A percentile compares a stretch with the other conserved stretches of the same genome.
Evolutionary conservation across 2,329 filamentous ascomycete genomes (phyloP).

Genomic region (Dothistroma pini): DNA sequence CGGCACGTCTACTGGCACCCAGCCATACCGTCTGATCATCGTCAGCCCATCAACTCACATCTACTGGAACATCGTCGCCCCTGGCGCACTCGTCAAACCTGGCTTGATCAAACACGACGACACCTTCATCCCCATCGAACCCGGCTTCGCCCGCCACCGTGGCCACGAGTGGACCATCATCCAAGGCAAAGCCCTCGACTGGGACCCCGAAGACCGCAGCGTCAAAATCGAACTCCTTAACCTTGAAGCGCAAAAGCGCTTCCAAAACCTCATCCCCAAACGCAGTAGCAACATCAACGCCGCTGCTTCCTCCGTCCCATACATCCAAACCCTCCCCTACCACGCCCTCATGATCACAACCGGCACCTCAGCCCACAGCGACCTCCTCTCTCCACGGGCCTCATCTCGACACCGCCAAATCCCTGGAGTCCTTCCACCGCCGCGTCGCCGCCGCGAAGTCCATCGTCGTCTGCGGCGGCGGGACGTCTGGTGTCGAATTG

Average conservation of each 20-base stretch:
- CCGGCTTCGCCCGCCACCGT: slow-evolving; percentile 35
- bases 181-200: slow-evolving; percentile 32
- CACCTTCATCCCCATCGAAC: slow-evolving; percentile 36
- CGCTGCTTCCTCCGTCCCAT: neutral
- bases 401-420: slow-evolving; percentile 35
- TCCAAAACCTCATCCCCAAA: slow-evolving; percentile 8
- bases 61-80: slow-evolving; percentile 39
- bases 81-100: slow-evolving; percentile 37
- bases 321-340: slow-evolving; percentile 30
- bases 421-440: slow-evolving; percentile 32
- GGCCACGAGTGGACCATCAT: slow-evolving; percentile 32
- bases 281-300: slow-evolving; percentile 7
- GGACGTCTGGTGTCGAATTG: slow-evolving; percentile 37
- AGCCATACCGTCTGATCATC: slow-evolving; percentile 36
- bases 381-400: slow-evolving; percentile 36
- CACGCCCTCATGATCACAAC: slow-evolving; percentile 39
- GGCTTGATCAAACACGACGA: slow-evolving; percentile 34
- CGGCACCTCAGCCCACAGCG: slow-evolving; percentile 35
- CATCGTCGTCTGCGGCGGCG: slow-evolving; percentile 38
- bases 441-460: slow-evolving; percentile 30
- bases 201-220: slow-evolving; percentile 29
- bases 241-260: slow-evolving; percentile 20
- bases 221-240: slow-evolving; percentile 29
- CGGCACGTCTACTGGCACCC: slow-evolving; percentile 23
- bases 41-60: slow-evolving; percentile 36